A percentile compares a stretch with the other conserved stretches of the same genome.
Evolutionary conservation across 441 rosid genomes (phyloP).

Genomic region (Pelargonium cotyledonis): DNA sequence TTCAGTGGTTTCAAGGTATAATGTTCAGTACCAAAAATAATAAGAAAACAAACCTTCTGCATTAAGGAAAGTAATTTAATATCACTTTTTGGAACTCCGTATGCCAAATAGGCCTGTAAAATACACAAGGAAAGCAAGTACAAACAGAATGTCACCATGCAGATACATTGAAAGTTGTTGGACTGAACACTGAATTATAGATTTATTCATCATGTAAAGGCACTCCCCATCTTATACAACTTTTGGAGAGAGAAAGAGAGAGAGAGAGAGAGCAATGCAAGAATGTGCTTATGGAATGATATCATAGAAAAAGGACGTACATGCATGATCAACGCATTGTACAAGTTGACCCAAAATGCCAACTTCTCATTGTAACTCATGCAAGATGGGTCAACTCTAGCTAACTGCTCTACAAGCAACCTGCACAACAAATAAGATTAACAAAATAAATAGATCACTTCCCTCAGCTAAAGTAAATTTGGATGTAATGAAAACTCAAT

Average conservation of each 20-base stretch:
- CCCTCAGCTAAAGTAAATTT: neutral
- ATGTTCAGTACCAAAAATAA: neutral
- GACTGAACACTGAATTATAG: too few species aligned
- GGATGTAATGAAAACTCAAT: neutral
- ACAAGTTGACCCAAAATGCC: conserved; percentile 70
- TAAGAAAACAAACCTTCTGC: conserved; percentile 51
- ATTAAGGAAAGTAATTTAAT: conserved; percentile 48
- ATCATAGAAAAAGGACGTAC: conserved; percentile 26
- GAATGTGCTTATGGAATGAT: neutral
- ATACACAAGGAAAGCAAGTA: conserved; percentile 2
- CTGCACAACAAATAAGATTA: conserved; percentile 26
- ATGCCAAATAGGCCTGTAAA: conserved; percentile 61
- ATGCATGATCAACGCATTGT: conserved; percentile 71
- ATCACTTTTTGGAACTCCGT: conserved; percentile 59
- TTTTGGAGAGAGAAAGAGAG: neutral
- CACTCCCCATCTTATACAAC: neutral
- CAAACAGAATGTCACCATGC: neutral
- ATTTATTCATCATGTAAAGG: too few species aligned
- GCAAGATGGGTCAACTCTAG: conserved; percentile 43
- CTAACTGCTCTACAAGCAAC: conserved; percentile 55
- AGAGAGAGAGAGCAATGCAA: neutral
- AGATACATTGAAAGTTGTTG: too few species aligned
- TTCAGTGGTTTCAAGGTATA: conserved; percentile 11
- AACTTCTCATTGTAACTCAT: conserved; percentile 48
- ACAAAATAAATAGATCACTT: conserved; percentile 10